These are phyloP conservation scores for Diaporthe velutina DNA, from an alignment of 2,329 filamentous ascomycete genomes.

Conservation along the genomic window DNA sequence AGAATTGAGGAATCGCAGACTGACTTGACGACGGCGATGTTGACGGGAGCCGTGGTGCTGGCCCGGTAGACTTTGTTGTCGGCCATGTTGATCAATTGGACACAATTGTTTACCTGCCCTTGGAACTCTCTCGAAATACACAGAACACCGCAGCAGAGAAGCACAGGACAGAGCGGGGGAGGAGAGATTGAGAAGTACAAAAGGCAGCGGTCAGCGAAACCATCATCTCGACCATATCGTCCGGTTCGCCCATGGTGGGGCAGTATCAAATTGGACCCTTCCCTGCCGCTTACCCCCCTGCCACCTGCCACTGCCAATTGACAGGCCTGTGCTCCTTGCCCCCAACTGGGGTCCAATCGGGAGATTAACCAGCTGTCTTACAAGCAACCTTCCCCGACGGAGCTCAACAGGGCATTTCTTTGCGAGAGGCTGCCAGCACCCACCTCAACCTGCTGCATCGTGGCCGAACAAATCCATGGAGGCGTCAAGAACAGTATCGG, in stretches of 20 bases:
- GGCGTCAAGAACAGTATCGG: too few relatives aligned
- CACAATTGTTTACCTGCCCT: background rate
- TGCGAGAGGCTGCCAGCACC: background rate
- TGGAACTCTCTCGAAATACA: background rate
- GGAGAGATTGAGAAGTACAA: background rate
- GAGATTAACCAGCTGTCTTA: background rate
- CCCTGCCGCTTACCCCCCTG: conserved; percentile 3
- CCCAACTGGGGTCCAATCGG: background rate
- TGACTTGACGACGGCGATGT: conserved; percentile 98
- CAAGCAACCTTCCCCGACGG: background rate
- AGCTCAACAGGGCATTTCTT: background rate
- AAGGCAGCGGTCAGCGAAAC: conserved; percentile 5
- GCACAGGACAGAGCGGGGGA: background rate
- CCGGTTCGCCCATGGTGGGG: conserved; percentile 28
- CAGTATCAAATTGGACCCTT: conserved; percentile 31
- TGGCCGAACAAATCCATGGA: background rate
- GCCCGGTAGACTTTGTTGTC: conserved; percentile 81
- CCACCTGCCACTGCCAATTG: background rate
- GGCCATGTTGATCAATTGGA: conserved; percentile 52
- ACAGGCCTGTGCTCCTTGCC: background rate
- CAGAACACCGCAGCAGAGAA: background rate
- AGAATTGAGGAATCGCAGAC: conserved; percentile 37
- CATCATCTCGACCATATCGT: background rate
- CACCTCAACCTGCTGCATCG: background rate
- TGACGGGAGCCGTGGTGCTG: conserved; percentile 96